Evolutionary conservation across 768 basidiomycete genomes (phyloP), one percentile per base, ranked within the genome.

Genomic region (Cystobasidium onofrii): DNA sequence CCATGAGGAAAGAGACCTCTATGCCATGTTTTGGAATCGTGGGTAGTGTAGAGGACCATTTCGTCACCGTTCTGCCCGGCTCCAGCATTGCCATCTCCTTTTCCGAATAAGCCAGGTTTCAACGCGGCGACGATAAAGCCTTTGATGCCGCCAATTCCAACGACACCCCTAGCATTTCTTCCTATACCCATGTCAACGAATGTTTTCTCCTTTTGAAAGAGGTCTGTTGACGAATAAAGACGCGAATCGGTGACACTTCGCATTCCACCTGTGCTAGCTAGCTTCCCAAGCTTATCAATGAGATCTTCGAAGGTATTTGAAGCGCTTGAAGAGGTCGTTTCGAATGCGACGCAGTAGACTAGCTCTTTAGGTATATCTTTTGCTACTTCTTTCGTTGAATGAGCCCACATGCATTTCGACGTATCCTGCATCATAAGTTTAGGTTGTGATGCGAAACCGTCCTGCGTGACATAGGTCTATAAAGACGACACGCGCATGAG

Each of bases 91-190:
- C 54, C 73, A 46, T 25, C 33, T 12, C 72, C 85, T 12, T 12
- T 20, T 3, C 82, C 83, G 2, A 84, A 80, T 1, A 84, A 82
- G 20, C 88, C 74, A 75, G 91, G 91, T 81, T 87, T 89, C 76
- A 98, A 78, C 0, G 94, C 95, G 6, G 91, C 93, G 12, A 98
- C 89, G 3, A 91, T 89, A 79, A 88, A 99, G 80, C 94, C 92
- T 81, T 88, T 88, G 7, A 96, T 91, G 67, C 94, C 90, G 0
- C 95, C 95, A 64, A 99, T 87, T 0, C 92, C 95, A 3, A 91
- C 84, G n/a, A 99, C 88, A 0, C 95, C 96, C 36, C 86, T 87
- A 0, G 92, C 90, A 65, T 88, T 87, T 82, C 88, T 91, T 4
- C 87, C 88, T 20, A 93, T 91, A 12, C 84, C 84, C 0, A 99